These are phyloP conservation scores for Trichoderma asperelloides DNA, from an alignment of 495 filamentous ascomycete genomes.

Conservation along the genomic window DNA sequence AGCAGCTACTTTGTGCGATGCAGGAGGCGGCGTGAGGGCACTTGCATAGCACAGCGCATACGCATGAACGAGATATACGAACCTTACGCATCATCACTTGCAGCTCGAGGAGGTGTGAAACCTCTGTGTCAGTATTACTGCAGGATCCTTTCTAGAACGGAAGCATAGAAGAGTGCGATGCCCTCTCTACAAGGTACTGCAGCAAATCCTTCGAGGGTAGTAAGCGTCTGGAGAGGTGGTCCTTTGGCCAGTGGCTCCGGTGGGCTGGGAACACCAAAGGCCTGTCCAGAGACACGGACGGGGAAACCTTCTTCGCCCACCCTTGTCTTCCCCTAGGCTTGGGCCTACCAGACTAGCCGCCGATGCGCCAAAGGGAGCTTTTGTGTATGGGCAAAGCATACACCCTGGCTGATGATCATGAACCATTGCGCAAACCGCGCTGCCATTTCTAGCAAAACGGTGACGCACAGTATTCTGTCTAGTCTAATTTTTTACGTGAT, in stretches of 20 bases:
- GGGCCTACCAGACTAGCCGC: background rate
- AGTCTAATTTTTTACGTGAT: too few relatives aligned
- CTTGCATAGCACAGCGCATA: background rate
- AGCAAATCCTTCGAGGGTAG: background rate
- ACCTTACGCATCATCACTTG: background rate
- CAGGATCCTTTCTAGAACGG: constrained; percentile 7
- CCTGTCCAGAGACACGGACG: background rate
- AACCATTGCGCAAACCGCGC: background rate
- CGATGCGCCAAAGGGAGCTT: constrained; percentile 1
- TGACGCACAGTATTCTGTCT: background rate
- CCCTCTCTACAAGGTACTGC: background rate
- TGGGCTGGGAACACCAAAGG: background rate
- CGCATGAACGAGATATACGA: background rate
- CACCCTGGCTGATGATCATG: background rate
- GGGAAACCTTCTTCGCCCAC: background rate
- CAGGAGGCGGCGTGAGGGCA: background rate
- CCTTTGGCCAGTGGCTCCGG: background rate
- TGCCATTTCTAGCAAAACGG: background rate
- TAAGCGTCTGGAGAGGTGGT: background rate
- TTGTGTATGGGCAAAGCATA: background rate
- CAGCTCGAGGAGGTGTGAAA: background rate
- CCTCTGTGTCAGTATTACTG: background rate
- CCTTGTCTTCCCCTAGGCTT: background rate
- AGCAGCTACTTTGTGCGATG: background rate
- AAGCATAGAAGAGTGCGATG: background rate